These are phyloP conservation scores for Pestalotiopsis fici DNA, from an alignment of 2,329 filamentous ascomycete species.

Conservation along the genomic window DNA sequence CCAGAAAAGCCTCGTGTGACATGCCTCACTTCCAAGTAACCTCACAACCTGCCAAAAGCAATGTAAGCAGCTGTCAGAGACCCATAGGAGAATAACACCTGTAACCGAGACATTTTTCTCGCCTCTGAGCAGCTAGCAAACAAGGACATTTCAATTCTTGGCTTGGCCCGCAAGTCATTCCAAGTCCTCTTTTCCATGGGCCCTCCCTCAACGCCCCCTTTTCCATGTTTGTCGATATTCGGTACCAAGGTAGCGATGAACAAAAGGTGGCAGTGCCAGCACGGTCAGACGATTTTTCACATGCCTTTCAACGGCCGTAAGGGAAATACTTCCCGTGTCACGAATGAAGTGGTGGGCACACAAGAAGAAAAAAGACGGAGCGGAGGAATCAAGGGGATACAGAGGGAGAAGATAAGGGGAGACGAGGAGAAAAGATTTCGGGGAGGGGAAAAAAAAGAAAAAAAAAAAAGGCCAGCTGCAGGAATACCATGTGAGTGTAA, in stretches of 20 bases:
- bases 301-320: slow-evolving; percentile 5
- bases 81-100: no score
- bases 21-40: no score
- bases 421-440: background rate
- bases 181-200: no score
- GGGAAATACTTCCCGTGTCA: background rate
- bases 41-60: no score
- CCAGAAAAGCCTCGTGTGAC: no score
- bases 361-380: background rate
- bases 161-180: no score
- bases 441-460: background rate
- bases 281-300: background rate
- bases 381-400: background rate
- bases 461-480: background rate
- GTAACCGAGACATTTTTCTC: no score
- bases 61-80: no score
- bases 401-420: background rate
- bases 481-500: background rate
- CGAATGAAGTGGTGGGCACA: background rate
- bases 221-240: background rate
- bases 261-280: background rate
- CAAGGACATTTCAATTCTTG: no score
- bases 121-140: no score
- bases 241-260: background rate
- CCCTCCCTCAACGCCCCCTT: no score